phyloP scores from a whole-genome alignment of 345 rosid genomes.

The Cardamine resedifolia region DNA sequence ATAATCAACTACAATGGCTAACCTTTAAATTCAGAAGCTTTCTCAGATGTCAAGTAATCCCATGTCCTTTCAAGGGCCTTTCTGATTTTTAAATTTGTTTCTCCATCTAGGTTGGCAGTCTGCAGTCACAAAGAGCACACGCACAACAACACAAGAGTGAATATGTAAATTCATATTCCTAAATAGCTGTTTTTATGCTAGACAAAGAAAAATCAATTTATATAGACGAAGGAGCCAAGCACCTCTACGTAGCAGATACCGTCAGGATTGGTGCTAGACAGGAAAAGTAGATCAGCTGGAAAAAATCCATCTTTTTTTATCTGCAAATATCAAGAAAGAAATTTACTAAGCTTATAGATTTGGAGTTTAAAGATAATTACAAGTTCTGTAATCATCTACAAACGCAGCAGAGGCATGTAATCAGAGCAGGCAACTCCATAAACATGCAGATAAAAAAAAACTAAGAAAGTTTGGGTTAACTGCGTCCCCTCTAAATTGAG shows the following conservation, averaged over 20 bases:
- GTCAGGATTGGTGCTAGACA: slow-evolving; percentile 85
- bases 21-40: slow-evolving; percentile 87
- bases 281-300: slow-evolving; percentile 92
- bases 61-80: slow-evolving; percentile 95
- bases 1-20: slow-evolving; percentile 9
- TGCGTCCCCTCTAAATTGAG: neutral
- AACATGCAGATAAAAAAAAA: too few relatives aligned
- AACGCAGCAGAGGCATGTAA: neutral
- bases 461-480: neutral
- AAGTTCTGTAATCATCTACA: slow-evolving; percentile 32
- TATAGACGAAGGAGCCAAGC: slow-evolving; percentile 17
- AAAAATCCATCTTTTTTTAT: slow-evolving; percentile 86
- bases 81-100: slow-evolving; percentile 97
- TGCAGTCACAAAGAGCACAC: too few relatives aligned
- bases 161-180: neutral
- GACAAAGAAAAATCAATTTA: neutral
- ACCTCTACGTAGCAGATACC: slow-evolving; percentile 98
- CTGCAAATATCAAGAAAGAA: slow-evolving; percentile 47
- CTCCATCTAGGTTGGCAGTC: slow-evolving; percentile 99
- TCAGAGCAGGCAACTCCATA: neutral
- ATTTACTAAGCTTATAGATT: neutral
- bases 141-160: neutral
- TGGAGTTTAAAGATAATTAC: slow-evolving; percentile 44
- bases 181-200: neutral
- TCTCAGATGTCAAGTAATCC: slow-evolving; percentile 88